Conservation (phyloP, 306 rosid genomes). For the Fragaria iinumae region DNA sequence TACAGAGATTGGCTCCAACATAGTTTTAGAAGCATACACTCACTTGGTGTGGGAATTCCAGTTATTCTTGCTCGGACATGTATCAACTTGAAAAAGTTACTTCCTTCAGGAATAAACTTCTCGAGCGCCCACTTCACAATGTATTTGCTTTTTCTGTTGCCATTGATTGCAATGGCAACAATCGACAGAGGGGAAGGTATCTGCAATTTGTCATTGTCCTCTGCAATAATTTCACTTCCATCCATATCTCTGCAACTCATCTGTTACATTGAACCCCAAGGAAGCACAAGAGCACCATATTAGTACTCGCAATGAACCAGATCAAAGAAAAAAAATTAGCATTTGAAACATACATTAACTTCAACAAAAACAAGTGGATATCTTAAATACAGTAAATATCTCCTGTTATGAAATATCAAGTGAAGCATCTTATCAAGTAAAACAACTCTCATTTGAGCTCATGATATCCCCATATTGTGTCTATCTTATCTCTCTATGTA, state of each 20-base stretch:
- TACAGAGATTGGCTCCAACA: neutral
- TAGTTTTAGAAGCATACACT: conserved; percentile 29
- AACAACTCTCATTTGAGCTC: neutral
- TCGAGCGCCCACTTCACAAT: conserved; percentile 77
- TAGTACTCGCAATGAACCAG: neutral
- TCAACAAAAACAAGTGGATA: neutral
- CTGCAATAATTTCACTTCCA: conserved; percentile 23
- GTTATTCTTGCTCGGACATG: conserved; percentile 63
- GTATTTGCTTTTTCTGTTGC: conserved; percentile 69
- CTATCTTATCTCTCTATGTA: neutral
- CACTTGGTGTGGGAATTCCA: conserved; percentile 81
- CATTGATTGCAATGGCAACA: conserved; percentile 82
- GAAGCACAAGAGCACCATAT: conserved; percentile 7
- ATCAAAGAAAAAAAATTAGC: neutral
- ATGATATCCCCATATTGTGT: neutral
- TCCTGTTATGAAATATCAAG: too few relatives aligned
- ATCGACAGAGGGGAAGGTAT: conserved; percentile 32
- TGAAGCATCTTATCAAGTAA: too few relatives aligned
- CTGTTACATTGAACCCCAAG: conserved; percentile 13
- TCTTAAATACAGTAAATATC: neutral
- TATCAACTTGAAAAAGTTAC: conserved; percentile 56
- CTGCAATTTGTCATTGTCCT: conserved; percentile 21
- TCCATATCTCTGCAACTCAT: conserved; percentile 40
- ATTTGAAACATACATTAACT: neutral
- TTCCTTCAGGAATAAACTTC: conserved; percentile 77